phyloP scores from a whole-genome alignment of 306 rosid species.

The Corylus avellana region DNA sequence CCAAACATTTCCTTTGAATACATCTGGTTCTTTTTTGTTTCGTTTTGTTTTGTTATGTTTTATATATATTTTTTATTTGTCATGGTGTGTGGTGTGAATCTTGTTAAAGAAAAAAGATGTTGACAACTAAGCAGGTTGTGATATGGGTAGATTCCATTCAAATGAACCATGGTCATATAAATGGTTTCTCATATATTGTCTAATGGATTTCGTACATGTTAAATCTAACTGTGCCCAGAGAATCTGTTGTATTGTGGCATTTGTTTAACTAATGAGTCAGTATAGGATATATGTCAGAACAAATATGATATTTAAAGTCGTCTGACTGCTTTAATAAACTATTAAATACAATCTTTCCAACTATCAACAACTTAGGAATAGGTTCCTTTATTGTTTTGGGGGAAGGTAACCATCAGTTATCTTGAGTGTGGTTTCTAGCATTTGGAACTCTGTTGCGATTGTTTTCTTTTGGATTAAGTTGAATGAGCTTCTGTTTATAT shows the following conservation, averaged over 20 bases:
- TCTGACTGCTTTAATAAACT: not conserved
- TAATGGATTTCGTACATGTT: not conserved
- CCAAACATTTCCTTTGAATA: too few relatives aligned
- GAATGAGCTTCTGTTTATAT: not conserved
- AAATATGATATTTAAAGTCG: not conserved
- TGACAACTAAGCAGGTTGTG: not conserved
- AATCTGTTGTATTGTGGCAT: not conserved
- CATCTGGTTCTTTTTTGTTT: too few relatives aligned
- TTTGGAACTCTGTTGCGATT: not conserved
- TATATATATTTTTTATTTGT: too few relatives aligned
- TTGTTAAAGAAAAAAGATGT: not conserved
- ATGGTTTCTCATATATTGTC: not conserved
- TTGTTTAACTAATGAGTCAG: not conserved
- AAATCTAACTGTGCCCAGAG: not conserved
- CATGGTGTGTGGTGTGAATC: not conserved
- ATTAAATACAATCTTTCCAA: not conserved
- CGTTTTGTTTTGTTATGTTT: not conserved
- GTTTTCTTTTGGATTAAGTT: not conserved
- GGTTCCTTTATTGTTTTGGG: not conserved
- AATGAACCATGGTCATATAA: not conserved
- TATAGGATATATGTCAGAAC: too few relatives aligned
- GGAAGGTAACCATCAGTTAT: not conserved
- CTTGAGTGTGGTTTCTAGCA: not conserved
- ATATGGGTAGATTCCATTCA: not conserved
- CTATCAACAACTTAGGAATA: not conserved